Percentiles rank a stretch among this genome's conserved stretches.
These are phyloP conservation scores for Fusarium ramigenum DNA, from an alignment of 2,329 filamentous ascomycete genomes.

Conservation along the genomic window DNA sequence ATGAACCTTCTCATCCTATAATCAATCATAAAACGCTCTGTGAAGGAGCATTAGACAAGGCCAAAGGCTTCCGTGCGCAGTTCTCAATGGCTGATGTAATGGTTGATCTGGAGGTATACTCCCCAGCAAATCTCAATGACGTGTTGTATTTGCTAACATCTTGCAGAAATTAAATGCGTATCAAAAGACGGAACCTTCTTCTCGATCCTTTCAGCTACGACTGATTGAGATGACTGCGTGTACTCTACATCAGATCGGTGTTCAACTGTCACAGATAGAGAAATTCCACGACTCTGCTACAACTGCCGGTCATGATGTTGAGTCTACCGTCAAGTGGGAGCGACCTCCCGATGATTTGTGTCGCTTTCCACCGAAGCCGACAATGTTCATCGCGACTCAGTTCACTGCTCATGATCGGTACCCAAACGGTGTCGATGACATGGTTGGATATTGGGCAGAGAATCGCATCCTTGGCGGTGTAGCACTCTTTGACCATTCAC, in stretches of 20 bases:
- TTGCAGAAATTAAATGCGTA: neutral
- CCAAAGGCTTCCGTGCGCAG: neutral
- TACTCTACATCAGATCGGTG: neutral
- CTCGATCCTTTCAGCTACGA: neutral
- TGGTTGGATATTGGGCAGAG: constrained; percentile 19
- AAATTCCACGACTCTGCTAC: neutral
- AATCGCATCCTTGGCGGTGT: constrained; percentile 19
- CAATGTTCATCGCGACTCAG: constrained; percentile 5
- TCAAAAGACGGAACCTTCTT: fast-evolving
- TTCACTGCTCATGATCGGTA: constrained; percentile 8
- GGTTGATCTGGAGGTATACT: neutral
- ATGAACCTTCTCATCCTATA: neutral
- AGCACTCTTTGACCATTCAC: constrained; percentile 5
- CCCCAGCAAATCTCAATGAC: fast-evolving
- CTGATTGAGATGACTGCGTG: neutral
- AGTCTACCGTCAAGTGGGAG: constrained; percentile 1
- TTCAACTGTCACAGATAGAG: neutral
- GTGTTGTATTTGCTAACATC: fast-evolving
- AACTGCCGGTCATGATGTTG: neutral
- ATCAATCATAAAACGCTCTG: neutral
- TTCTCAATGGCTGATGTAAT: neutral
- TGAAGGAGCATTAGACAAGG: neutral
- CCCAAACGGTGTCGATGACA: constrained; percentile 6
- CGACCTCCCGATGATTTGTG: neutral
- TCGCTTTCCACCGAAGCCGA: neutral